Base-by-base conservation (phyloP, 164 flowering plant genomes). In the Litsea cubeba region DNA sequence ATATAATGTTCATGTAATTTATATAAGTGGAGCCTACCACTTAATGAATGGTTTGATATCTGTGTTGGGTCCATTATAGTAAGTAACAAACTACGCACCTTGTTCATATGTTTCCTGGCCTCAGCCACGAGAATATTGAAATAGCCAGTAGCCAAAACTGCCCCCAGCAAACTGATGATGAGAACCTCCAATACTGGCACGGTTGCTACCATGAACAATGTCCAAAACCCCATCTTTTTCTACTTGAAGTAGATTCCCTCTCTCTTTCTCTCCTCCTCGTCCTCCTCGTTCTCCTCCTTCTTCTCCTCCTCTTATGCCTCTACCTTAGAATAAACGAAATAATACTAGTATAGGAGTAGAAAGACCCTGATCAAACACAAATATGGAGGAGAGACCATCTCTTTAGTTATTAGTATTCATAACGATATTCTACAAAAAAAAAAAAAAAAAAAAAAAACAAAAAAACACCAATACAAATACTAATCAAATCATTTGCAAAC, bases 131-230 rank as follows among this genome's bases (percentile, higher is more conserved):
- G 90, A 67, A 94, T 80, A 70, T 88, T 89, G 78, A 81, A 81
- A 57, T 84, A 86, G 2, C 72, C 79, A 68, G 96, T 82, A 0
- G 97, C 90, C 88, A 94, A 70, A 74, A 89, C 83, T 68, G 92
- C 94, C 60, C 98, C 98, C 30, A 94, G 54, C 10, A 66, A 0
- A 74, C 95, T 86, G n/a, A 94, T 84, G 5, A 92, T 60, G 24
- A 94, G 85, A 17, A 94, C 93, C 77, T 92, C 85, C 74, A 94
- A 22, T 26, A 88, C 83, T 23, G 98, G 98, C 90, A 90, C 87
- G 2, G 83, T 83, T 7, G 97, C 89, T 87, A 84, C 96, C 81
- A 84, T 87, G 1, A 94, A 84, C 18, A 94, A 77, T 12, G 83
- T 64, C 90, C 83, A 88, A 76, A 94, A 94, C 65, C 93, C 96